Evolutionary conservation across 306 rosid species (phyloP), one percentile per base, ranked within the genome.

Genomic region (Corylus avellana): DNA sequence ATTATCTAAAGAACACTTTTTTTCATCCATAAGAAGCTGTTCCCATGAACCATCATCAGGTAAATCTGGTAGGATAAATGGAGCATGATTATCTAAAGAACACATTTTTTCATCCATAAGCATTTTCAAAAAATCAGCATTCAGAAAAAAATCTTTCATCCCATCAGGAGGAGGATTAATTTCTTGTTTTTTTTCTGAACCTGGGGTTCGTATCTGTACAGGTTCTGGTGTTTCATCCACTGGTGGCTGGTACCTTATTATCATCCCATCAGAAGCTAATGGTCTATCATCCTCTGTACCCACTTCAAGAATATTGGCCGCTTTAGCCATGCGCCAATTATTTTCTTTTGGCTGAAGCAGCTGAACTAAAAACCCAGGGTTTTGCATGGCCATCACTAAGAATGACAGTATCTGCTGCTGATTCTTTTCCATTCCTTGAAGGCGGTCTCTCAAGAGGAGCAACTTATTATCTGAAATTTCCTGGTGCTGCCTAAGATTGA

Each of bases 351-450:
- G 93, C 35, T 95, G 90, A 85, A 91, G 88, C 71, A 91, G 72
- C 86, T 96, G 94, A 82, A 90, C 86, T 73, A 96, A 80, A 81
- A 91, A 85, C 9, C 88, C 93, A 35, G 99, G 99, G 85, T 81
- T 89, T 85, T 96, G 98, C 88, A 96, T 91, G 2, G 94, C 99
- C 97, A 91, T 91, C 62, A 93, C 99, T 79, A 96, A 79, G 86
- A 96, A 96, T 10, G 99, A 93, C 54, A 96, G 83, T 97, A 96
- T 88, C 88, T 96, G 99, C 77, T 96, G 94, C 83, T 93, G 98
- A 89, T 88, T 89, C 83, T 87, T 91, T 80, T 96, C 99, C 97
- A 96, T 91, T 77, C 99, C 97, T 16, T 86, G 82, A 82, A 96
- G 87, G 27, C 88, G 89, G 66, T 93, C 88, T 49, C 92, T 78